Base-by-base conservation (phyloP, 345 rosid genomes). In the Pistacia vera region DNA sequence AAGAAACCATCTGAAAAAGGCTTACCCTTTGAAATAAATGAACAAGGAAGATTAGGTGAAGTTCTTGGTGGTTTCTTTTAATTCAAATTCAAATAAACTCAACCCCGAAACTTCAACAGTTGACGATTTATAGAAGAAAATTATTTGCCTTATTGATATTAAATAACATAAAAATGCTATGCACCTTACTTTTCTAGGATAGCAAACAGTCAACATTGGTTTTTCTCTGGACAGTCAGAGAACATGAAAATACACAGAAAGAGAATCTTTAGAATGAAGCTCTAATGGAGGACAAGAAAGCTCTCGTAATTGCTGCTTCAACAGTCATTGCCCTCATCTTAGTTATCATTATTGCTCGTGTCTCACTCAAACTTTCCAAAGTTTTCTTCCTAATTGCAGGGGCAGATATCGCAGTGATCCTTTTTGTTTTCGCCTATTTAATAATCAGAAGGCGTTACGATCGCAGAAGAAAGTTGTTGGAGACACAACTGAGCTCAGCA, bases 211-310 rank as follows among this genome's bases (percentile, higher is more conserved):
- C 63, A 62, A 68, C 59, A 30, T n/a, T 63, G 62, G n/a, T 9
- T 36, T 14, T 30, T 30, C 49, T 64, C 28, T 46, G 49, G 28
- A 46, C 44, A 18, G 0, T 9, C 51, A 7, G 48, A 67, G n/a
- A 46, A 55, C 3, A 65, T 57, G 68, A 64, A 70, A 65, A 9
- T 16, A 33, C 48, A 20, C 67, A 22, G 58, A 65, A 10, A 64
- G 9, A 38, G 11, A 60, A 28, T 30, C 11, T 36, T 67, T 11
- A 59, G 48, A 61, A 75, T 68, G 79, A 79, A 80, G 75, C 72
- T 79, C 52, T 84, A 83, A 93, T 93, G 98, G 98, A 90, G 85
- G 89, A 91, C 82, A 89, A 79, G 89, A 91, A 84, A 81, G 88
- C 82, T 22, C 84, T 87, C 48, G 82, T 87, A 71, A 30, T 68